Conservation (phyloP, 106 monocot genomes). For the Iris macrosiphon region DNA sequence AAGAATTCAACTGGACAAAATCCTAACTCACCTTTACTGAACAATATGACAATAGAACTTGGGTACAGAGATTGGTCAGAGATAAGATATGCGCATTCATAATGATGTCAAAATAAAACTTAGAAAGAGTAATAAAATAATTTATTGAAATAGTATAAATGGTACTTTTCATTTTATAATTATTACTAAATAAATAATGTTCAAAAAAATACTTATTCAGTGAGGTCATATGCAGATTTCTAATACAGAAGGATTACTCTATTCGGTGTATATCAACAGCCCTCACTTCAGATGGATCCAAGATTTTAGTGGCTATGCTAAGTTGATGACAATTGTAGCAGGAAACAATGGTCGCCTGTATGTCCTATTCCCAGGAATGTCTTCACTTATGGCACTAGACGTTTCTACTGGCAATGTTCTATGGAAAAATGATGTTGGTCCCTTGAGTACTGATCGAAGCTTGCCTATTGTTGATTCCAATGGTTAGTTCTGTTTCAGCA, state of each 20-base stretch:
- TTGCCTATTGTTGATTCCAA: constrained; percentile 74
- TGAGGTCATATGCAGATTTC: constrained; percentile 47
- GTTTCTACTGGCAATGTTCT: constrained; percentile 58
- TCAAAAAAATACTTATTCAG: no score
- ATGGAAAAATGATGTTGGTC: constrained; percentile 66
- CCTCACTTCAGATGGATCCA: constrained; percentile 87
- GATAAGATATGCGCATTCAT: no score
- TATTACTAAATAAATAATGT: no score
- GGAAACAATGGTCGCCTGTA: constrained; percentile 77
- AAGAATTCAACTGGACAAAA: no score
- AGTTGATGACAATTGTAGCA: constrained; percentile 39
- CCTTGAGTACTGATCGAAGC: constrained; percentile 42
- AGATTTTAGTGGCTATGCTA: constrained; percentile 59
- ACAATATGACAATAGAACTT: no score
- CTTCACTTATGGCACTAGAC: constrained; percentile 61
- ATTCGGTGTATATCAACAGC: constrained; percentile 61
- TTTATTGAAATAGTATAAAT: no score
- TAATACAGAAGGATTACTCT: constrained; percentile 72
- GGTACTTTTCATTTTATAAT: no score
- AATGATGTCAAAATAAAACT: no score
- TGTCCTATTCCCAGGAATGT: constrained; percentile 47
- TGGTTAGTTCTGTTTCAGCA: constrained; percentile 25
- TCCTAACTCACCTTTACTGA: no score
- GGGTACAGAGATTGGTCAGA: no score
- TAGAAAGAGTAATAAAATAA: no score